These are phyloP conservation scores for Inonotus hispidus DNA, from an alignment of 1,284 basidiomycete genomes.

Conservation along the genomic window DNA sequence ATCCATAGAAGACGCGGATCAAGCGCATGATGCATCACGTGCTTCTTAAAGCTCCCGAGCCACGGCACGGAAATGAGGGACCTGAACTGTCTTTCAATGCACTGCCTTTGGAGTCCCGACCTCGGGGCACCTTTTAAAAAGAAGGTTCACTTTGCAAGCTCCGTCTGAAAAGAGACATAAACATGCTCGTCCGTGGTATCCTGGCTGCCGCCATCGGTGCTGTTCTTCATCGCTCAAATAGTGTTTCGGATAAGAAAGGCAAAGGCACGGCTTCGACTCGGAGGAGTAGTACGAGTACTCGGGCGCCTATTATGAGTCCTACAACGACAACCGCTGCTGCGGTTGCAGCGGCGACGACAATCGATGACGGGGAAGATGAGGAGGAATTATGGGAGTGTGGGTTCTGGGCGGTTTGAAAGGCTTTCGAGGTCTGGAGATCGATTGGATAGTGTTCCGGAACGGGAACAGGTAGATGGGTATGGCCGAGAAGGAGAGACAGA, in stretches of 20 bases:
- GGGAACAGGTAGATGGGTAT: neutral
- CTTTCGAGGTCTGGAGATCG: conserved; percentile 7
- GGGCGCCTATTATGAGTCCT: no score
- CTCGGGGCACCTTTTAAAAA: no score
- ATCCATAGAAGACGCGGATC: neutral
- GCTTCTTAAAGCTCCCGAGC: neutral
- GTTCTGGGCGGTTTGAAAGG: neutral
- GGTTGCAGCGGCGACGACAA: neutral
- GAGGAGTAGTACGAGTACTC: no score
- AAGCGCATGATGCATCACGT: conserved; percentile 1
- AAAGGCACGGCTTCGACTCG: neutral
- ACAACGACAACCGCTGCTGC: neutral
- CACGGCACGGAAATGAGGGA: no score
- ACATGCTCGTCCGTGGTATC: neutral
- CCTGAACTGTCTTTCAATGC: no score
- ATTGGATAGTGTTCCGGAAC: conserved; percentile 6
- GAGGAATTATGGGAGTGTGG: conserved; percentile 2
- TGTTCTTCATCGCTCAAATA: neutral
- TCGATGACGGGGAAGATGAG: neutral
- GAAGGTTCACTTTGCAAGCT: no score
- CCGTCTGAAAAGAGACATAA: neutral
- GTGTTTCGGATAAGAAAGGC: conserved; percentile 1
- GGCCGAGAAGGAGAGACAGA: neutral
- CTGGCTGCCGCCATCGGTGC: neutral
- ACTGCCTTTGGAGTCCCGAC: no score